Base-by-base conservation (phyloP, 768 basidiomycete species). In the Roridomyces roridus region DNA sequence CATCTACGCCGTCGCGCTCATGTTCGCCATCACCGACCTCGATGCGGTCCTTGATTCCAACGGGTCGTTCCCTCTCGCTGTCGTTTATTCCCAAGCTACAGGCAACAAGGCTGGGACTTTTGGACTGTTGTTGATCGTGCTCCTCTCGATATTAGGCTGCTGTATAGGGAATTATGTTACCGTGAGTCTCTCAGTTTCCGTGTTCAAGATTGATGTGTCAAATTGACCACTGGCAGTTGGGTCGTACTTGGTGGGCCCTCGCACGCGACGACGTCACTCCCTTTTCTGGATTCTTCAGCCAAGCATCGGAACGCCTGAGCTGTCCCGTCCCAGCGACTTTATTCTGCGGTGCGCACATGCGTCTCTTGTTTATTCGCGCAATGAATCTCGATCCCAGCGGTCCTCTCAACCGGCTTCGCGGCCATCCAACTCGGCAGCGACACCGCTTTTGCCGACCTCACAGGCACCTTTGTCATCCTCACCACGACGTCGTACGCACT, bases 191-290 rank as follows among this genome's bases (percentile, higher is more conserved):
- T 39, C 3, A 18, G 12, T n/a, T n/a, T n/a, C n/a, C n/a, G 5
- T 50, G 6, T n/a, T 12, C 36, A 29, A 37, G 24, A 36, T 40
- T 25, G 15, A 31, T 14, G 40, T 39, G 34, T 43, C 31, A 21
- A 47, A 9, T 31, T 6, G 14, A 6, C 44, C 43, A 29, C 41
- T 31, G 40, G n/a, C 45, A 61, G 60, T 10, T 29, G 7, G 60
- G 60, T 43, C 55, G 60, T 29, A 47, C 45, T 18, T 60, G 47
- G 34, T 60, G 59, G 59, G 59, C 59, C 6, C 46, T 60, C 28
- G 53, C 59, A 39, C 54, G 60, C 34, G 60, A 61, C 48, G 53
- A 56, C n/a, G 60, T 56, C 40, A 61, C 60, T 5, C 60, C 60
- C 7, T 61, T 56, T 44, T 52, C 60, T n/a, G 5, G 21, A 40